Percentiles rank a stretch among this genome's conserved stretches.
Conservation (phyloP, 106 monocot genomes). For the Dendrobium catenatum region DNA sequence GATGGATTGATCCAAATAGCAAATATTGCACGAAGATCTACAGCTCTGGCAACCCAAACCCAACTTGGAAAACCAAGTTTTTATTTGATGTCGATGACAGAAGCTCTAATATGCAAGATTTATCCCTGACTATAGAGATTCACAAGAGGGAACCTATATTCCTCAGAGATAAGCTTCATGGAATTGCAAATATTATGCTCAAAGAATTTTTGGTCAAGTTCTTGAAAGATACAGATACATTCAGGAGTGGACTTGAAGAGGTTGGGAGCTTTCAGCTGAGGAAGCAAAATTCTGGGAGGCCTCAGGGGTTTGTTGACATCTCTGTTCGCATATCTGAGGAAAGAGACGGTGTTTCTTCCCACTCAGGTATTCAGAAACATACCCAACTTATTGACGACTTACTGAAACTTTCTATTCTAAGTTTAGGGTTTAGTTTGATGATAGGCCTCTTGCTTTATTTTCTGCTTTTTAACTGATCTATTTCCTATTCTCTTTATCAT, state of each 20-base stretch:
- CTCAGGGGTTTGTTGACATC: constrained; percentile 59
- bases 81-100: constrained; percentile 23
- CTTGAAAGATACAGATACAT: constrained; percentile 6
- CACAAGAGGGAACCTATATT: constrained; percentile 69
- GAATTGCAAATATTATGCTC: constrained; percentile 40
- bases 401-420: too few species aligned
- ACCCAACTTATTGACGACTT: background rate
- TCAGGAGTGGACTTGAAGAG: constrained; percentile 20
- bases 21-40: constrained; percentile 77
- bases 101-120: constrained; percentile 12
- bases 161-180: constrained; percentile 57
- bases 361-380: constrained; percentile 19
- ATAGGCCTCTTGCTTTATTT: too few species aligned
- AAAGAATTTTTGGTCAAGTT: constrained; percentile 55
- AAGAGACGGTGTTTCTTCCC: background rate
- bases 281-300: constrained; percentile 45
- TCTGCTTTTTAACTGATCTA: too few species aligned
- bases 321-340: constrained; percentile 30
- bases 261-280: constrained; percentile 55
- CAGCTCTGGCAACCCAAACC: constrained; percentile 37
- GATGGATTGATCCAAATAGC: constrained; percentile 58
- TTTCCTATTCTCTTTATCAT: too few species aligned
- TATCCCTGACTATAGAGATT: constrained; percentile 48
- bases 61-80: constrained; percentile 76
- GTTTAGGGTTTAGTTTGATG: too few species aligned